Base-by-base conservation (phyloP, 495 filamentous ascomycete genomes). In the Bathelium albidoporum region DNA sequence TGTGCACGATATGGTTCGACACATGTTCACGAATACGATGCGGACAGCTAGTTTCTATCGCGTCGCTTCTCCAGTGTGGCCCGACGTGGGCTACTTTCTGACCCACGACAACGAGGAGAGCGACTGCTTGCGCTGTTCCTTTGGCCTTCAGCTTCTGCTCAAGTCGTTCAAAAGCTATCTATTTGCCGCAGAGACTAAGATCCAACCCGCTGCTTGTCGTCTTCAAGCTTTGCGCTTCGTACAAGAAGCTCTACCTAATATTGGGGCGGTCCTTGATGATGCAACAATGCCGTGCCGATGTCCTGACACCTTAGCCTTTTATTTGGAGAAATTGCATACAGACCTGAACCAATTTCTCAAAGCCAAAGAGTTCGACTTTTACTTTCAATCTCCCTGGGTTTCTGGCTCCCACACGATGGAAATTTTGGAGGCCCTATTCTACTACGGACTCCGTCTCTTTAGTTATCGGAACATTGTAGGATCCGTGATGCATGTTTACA, bases 271-370 rank as follows among this genome's bases (percentile, higher is more conserved):
- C 11, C 66, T 70, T 16, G 55, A 60, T 5, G 43, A 65, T 32
- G 9, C 68, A 12, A 66, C 60, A 2, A 70, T 71, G 70, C 70
- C 70, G 4, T 72, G 70, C 60, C 60, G 70, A 11, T 72, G 70
- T 41, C 45, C 55, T 12, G 59, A 63, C n/a, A 72, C 70, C 14
- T 43, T 70, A n/a, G 70, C 70, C 9, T 70, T 64, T 26, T 67
- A 72, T 16, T 45, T 72, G 43, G 65, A 62, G 32, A 64, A 66
- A 14, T 12, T 72, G 1, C 41, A 68, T n/a, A 18, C n/a, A 11
- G 66, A 72, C 32, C 24, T 72, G 3, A 45, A 65, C 28, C 26
- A 34, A 4, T 72, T 68, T 62, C 31, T 70, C 2, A 29, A 60
- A 10, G 59, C 45, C n/a, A 68, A 63, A 20, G 53, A 61, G 22